Evolutionary conservation across 176 grass and related monocot genomes (phyloP).

Genomic region (Oryza punctata): DNA sequence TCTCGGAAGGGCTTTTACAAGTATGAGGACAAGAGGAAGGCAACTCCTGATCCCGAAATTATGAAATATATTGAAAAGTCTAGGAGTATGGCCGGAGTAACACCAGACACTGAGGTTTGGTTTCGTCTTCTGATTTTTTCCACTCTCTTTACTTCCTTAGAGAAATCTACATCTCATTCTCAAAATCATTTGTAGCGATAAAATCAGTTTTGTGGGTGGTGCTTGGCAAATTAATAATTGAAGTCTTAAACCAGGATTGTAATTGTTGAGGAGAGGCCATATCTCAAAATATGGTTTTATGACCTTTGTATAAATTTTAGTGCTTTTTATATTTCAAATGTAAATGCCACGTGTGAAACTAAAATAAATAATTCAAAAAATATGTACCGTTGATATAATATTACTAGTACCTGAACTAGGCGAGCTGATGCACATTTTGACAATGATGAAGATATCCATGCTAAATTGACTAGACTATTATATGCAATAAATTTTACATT

Average conservation of each 20-base stretch:
- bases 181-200: slow-evolving; percentile 24
- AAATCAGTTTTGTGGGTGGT: slow-evolving; percentile 2
- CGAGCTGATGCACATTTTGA: background rate
- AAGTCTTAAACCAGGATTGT: background rate
- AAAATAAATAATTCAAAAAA: background rate
- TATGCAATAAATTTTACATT: slow-evolving; percentile 17
- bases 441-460: background rate
- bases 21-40: slow-evolving; percentile 90
- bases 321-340: slow-evolving; percentile 6
- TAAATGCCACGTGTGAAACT: slow-evolving; percentile 2
- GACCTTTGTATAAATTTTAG: background rate
- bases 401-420: background rate
- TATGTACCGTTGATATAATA: background rate
- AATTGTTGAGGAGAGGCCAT: background rate
- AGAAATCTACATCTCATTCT: background rate
- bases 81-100: slow-evolving; percentile 72
- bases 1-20: slow-evolving; percentile 86
- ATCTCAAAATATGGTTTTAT: background rate
- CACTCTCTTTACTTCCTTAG: slow-evolving; percentile 1
- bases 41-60: slow-evolving; percentile 81
- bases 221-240: background rate
- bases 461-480: slow-evolving; percentile 14
- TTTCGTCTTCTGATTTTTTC: slow-evolving; percentile 31
- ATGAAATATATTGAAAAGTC: slow-evolving; percentile 75
- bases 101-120: slow-evolving; percentile 67